Evolutionary conservation across 805 yeast species (phyloP), one percentile per base, ranked within the genome.

Genomic region (Teunomyces barrocoloradensis): DNA sequence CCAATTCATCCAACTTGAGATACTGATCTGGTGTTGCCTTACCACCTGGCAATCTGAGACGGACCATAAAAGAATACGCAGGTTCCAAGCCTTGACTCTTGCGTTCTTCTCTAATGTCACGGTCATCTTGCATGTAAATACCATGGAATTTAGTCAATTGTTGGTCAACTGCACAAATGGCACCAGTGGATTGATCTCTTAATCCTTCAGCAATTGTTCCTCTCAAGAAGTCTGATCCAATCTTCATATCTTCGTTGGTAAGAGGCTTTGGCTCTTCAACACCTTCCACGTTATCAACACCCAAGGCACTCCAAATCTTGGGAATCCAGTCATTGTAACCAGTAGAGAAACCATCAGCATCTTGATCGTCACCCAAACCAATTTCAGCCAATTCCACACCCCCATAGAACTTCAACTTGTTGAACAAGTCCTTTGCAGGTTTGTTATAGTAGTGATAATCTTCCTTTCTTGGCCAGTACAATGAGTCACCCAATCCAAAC

Each of bases 61-160:
- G 87, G 13, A 90, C 91, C 98, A 92, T 92, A 70, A 92, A 92
- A n/a, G 95, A 79, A 67, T 88, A 92, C 43, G 95, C 96, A 13
- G 98, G 98, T 71, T 92, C 98, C 53, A 88, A 67, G 38, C 98
- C 97, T 63, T 87, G 89, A 42, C 88, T 81, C 71, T 91, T 92
- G 63, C 97, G 84, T 58, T 87, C 86, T 47, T 92, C 98, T 67
- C 98, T 81, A 50, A 92, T 76, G 68, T 92, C 98, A 74, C 98
- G 88, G 66, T 92, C 98, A 68, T 92, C 98, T 74, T 92, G 98
- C 96, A 92, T 89, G 68, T 92, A 92, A 56, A 90, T 89, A 71
- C 98, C 98, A 68, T 92, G 98, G 81, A 92, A 92, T 71, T 92
- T 92, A 55, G 97, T 90, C 66, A 92, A 70, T 70, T 91, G 97